Conservation (phyloP, 208 protist species). For the Trichomonas tenax region DNA sequence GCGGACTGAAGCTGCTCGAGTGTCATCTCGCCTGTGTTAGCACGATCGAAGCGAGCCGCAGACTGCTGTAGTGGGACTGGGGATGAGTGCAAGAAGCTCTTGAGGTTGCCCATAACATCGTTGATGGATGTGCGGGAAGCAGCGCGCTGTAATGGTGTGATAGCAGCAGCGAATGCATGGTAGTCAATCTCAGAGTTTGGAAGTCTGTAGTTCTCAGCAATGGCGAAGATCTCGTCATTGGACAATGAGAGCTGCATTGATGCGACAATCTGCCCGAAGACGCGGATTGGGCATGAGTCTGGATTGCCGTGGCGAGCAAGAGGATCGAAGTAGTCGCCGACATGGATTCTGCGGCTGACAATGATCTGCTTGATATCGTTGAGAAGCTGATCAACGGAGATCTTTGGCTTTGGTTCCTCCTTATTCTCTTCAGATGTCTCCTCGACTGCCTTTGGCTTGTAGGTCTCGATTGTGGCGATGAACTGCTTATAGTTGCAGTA, state of each 20-base stretch:
- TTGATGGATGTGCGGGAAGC: neutral
- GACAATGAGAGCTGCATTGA: neutral
- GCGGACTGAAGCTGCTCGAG: neutral
- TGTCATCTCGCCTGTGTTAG: neutral
- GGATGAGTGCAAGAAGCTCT: neutral
- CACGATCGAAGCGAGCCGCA: neutral
- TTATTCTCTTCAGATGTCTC: neutral
- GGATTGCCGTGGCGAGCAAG: neutral
- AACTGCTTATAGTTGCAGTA: neutral
- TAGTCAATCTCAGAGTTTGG: neutral
- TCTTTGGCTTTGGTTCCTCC: neutral
- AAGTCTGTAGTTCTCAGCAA: neutral
- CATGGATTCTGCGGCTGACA: neutral
- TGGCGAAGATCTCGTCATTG: neutral
- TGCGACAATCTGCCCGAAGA: neutral
- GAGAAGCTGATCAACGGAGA: neutral
- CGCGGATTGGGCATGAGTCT: neutral
- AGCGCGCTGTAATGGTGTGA: neutral
- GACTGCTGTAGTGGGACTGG: neutral
- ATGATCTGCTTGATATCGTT: neutral
- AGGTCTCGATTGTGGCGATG: neutral
- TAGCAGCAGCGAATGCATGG: neutral
- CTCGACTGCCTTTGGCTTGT: neutral
- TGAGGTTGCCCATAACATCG: neutral
- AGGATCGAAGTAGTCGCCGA: neutral